These are phyloP conservation scores for Gastrolobium villosum DNA, from an alignment of 306 rosid genomes.

Conservation along the genomic window DNA sequence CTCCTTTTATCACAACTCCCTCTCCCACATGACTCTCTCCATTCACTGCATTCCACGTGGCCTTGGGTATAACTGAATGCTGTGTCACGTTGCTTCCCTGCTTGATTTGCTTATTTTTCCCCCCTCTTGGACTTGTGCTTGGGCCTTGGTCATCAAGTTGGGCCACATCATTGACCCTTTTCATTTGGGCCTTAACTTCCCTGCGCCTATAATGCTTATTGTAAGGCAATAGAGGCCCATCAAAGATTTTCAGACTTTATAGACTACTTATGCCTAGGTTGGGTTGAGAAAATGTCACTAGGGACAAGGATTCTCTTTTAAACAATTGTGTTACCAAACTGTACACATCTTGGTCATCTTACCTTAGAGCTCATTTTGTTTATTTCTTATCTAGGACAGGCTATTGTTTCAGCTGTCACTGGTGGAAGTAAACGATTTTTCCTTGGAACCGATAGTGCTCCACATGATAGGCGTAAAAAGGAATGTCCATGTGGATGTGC, in stretches of 20 bases:
- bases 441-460: constrained; percentile 97
- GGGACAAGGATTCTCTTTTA: constrained; percentile 9
- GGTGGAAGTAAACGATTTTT: constrained; percentile 86
- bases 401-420: constrained; percentile 84
- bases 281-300: constrained; percentile 21
- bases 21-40: too few species aligned
- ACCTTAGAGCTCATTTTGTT: constrained; percentile 15
- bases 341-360: constrained; percentile 5
- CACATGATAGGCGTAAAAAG: constrained; percentile 84
- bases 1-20: too few species aligned
- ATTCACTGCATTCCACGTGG: too few species aligned
- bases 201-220: too few species aligned
- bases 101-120: too few species aligned
- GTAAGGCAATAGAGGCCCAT: too few species aligned
- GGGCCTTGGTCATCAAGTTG: too few species aligned
- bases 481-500: constrained; percentile 91
- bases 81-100: too few species aligned
- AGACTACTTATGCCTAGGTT: constrained; percentile 2
- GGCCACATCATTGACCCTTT: too few species aligned
- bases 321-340: constrained; percentile 31
- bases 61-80: too few species aligned
- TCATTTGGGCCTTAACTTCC: too few species aligned
- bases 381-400: constrained; percentile 63
- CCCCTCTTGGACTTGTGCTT: too few species aligned
- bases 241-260: constrained; percentile 19